Evolutionary conservation across 441 rosid genomes (phyloP).

Genomic region (Hypseocharis bilobata): DNA sequence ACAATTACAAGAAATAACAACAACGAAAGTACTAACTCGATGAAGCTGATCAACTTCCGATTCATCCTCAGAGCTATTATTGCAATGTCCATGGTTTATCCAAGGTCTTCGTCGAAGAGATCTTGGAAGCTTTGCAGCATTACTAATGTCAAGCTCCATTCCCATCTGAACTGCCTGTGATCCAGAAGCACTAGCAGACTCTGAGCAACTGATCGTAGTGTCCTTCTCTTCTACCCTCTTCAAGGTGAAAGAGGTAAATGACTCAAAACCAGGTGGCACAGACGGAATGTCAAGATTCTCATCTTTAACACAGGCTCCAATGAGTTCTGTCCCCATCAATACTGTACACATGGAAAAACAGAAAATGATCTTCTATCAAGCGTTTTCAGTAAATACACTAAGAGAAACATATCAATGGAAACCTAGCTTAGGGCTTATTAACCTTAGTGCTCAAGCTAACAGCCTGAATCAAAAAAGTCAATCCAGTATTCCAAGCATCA

Average conservation of each 20-base stretch:
- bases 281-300: conserved; percentile 78
- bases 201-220: conserved; percentile 30
- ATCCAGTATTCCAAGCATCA: neutral
- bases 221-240: conserved; percentile 35
- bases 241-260: conserved; percentile 62
- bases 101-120: conserved; percentile 56
- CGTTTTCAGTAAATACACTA: neutral
- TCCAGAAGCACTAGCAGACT: conserved; percentile 37
- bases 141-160: conserved; percentile 29
- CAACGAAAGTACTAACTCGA: conserved; percentile 34
- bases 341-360: conserved; percentile 26
- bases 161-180: conserved; percentile 39
- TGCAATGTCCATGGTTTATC: conserved; percentile 47
- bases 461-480: neutral
- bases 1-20: neutral
- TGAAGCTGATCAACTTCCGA: conserved; percentile 39
- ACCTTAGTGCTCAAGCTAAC: conserved; percentile 1
- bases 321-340: conserved; percentile 80
- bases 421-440: conserved; percentile 5
- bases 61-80: conserved; percentile 41
- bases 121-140: conserved; percentile 36
- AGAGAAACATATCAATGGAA: conserved; percentile 11
- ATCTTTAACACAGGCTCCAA: conserved; percentile 72
- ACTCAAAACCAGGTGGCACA: conserved; percentile 93
- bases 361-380: conserved; percentile 13